Conservation (phyloP, 345 rosid species). For the Tarenaya hassleriana region DNA sequence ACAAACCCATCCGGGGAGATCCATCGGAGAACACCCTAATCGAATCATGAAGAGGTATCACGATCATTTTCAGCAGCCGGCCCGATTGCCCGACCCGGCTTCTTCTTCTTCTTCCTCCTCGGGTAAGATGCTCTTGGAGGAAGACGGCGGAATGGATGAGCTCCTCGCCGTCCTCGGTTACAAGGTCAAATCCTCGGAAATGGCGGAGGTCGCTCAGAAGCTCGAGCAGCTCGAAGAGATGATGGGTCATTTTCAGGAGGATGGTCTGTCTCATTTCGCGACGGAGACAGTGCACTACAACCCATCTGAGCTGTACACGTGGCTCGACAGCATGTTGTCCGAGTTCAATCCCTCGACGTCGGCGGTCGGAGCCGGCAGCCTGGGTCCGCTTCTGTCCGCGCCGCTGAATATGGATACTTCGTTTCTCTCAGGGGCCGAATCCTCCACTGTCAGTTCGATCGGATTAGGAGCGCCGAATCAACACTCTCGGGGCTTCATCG, state of each 20-base stretch:
- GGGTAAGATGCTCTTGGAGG: slow-evolving; percentile 40
- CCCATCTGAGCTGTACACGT: slow-evolving; percentile 62
- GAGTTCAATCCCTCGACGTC: slow-evolving; percentile 42
- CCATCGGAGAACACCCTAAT: background rate
- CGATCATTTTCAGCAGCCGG: slow-evolving; percentile 22
- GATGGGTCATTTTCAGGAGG: slow-evolving; percentile 52
- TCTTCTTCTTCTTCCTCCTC: background rate
- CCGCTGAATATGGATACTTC: slow-evolving; percentile 19
- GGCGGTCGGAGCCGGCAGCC: background rate
- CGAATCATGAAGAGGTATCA: slow-evolving; percentile 43
- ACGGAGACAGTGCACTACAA: slow-evolving; percentile 65
- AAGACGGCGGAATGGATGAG: slow-evolving; percentile 64
- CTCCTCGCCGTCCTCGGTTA: slow-evolving; percentile 60
- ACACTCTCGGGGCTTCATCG: slow-evolving; percentile 17
- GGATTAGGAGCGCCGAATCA: slow-evolving; percentile 14
- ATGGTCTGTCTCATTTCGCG: slow-evolving; percentile 46
- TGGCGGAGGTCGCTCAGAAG: slow-evolving; percentile 77
- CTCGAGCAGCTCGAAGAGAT: slow-evolving; percentile 68
- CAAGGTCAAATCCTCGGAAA: slow-evolving; percentile 61
- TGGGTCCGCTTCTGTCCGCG: background rate
- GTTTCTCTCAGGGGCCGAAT: slow-evolving; percentile 23
- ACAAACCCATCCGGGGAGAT: background rate
- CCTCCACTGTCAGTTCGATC: slow-evolving; percentile 33
- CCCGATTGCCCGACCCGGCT: slow-evolving; percentile 17
- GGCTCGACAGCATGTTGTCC: slow-evolving; percentile 60